Percentiles rank a stretch among this genome's conserved stretches.
Evolutionary conservation across 192 early-diverging fungal genomes (phyloP).

Genomic region (Glomus cerebriforme): DNA sequence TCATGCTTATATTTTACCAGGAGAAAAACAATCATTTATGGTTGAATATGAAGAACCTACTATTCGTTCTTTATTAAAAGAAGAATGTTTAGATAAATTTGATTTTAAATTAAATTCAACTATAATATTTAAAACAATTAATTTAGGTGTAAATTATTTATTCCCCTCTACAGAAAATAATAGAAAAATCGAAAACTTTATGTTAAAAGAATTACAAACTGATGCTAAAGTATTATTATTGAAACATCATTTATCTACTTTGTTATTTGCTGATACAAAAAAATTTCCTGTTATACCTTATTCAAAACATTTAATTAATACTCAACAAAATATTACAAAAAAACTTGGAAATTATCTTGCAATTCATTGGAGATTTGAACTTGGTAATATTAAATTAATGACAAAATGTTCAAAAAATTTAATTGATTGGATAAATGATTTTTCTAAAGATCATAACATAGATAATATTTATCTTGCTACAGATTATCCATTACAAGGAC

Average conservation of each 20-base stretch:
- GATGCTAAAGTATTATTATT: too few relatives aligned
- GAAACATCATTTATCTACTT: too few relatives aligned
- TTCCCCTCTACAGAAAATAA: neutral
- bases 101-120: neutral
- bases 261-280: neutral
- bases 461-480: neutral
- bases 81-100: neutral
- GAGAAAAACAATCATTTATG: neutral
- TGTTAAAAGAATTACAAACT: too few relatives aligned
- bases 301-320: neutral
- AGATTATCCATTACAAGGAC: too few relatives aligned
- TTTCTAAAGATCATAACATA: neutral
- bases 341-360: neutral
- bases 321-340: neutral
- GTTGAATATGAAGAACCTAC: neutral
- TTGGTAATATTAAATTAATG: neutral
- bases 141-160: neutral
- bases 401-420: neutral
- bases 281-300: neutral
- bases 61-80: neutral
- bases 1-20: neutral
- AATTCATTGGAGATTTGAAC: constrained; percentile 17
- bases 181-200: constrained; percentile 1
- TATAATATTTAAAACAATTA: neutral
- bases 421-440: neutral